Percentiles rank a stretch among this genome's conserved stretches.
These are phyloP conservation scores for Brassica hybrid DNA, from an alignment of 441 rosid species.

Conservation along the genomic window DNA sequence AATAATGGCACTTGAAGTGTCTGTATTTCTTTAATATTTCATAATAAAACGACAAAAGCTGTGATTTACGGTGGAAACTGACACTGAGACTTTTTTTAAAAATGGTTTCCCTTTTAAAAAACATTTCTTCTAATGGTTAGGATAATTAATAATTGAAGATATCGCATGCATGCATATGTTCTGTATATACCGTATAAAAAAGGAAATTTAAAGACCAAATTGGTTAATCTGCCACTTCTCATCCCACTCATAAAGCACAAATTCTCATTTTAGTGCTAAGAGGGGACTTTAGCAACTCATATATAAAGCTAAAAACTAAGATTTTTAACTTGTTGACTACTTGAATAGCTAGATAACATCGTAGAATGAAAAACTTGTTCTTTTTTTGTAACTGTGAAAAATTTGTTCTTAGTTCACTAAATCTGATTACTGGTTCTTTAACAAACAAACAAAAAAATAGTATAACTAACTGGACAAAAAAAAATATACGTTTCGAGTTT, in stretches of 20 bases:
- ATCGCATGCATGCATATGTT: constrained; percentile 13
- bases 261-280: constrained; percentile 32
- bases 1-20: constrained; percentile 32
- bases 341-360: neutral
- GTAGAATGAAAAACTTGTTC: neutral
- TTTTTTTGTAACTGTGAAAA: neutral
- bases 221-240: constrained; percentile 34
- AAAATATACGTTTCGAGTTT: neutral
- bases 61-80: constrained; percentile 37
- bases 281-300: constrained; percentile 2
- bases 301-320: neutral
- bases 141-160: neutral
- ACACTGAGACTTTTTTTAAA: constrained; percentile 7
- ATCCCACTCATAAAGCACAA: constrained; percentile 36
- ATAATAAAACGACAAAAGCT: constrained; percentile 13
- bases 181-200: neutral
- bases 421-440: neutral
- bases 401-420: neutral
- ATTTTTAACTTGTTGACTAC: neutral
- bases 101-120: neutral
- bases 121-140: constrained; percentile 15
- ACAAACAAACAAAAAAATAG: neutral
- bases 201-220: constrained; percentile 16
- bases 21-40: neutral
- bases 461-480: neutral